Evolutionary conservation across 352 stramenopile species (phyloP).

Genomic region (Hyaloperonospora arabidopsidis): DNA sequence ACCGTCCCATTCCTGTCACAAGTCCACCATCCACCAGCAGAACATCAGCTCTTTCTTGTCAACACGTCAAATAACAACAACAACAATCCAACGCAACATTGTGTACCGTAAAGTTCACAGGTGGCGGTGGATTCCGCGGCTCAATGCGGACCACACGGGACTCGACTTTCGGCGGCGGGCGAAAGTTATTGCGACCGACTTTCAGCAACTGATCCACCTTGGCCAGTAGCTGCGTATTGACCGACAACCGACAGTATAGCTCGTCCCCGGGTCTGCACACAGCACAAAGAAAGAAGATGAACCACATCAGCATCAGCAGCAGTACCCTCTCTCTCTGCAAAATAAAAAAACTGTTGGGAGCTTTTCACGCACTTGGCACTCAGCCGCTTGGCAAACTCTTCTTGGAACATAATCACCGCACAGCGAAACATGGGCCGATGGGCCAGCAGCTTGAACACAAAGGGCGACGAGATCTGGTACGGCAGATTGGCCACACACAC

Average conservation of each 20-base stretch:
- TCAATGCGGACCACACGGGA: conserved; percentile 96
- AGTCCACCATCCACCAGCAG: neutral
- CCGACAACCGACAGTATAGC: conserved; percentile 96
- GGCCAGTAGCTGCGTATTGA: conserved; percentile 98
- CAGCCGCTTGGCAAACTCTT: conserved; percentile 98
- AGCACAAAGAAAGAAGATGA: neutral
- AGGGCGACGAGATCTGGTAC: conserved; percentile 98
- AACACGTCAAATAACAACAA: neutral
- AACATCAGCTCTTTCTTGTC: conserved; percentile 5
- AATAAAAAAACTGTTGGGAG: neutral
- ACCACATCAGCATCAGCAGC: conserved; percentile 7
- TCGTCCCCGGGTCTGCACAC: conserved; percentile 86
- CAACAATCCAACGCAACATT: neutral
- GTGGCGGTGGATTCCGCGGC: conserved; percentile 95
- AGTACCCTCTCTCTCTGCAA: neutral
- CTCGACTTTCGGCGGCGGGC: conserved; percentile 95
- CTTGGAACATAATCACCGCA: conserved; percentile 99
- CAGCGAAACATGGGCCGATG: conserved; percentile 98
- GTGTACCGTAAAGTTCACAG: conserved; percentile 94
- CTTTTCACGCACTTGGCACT: conserved; percentile 79
- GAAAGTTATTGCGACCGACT: conserved; percentile 98
- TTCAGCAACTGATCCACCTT: conserved; percentile 99
- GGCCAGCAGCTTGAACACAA: conserved; percentile 98
- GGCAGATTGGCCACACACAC: conserved; percentile 99
- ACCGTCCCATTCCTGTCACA: conserved; percentile 93